Percentiles rank a stretch among this genome's conserved stretches.
These are phyloP conservation scores for Sideroxylon spinosum DNA, from an alignment of 179 eudicot genomes.

Conservation along the genomic window DNA sequence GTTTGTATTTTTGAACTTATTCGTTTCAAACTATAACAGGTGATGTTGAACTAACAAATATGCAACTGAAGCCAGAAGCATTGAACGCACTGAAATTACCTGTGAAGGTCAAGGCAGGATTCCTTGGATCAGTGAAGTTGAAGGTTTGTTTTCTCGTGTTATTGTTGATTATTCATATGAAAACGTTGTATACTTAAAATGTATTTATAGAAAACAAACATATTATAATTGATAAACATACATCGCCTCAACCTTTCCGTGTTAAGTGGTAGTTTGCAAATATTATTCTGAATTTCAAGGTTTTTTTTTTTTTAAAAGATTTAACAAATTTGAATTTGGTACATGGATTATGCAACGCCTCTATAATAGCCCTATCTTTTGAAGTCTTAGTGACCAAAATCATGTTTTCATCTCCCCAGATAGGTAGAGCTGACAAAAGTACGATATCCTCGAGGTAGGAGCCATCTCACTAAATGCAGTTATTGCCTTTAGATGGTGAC, in stretches of 20 bases:
- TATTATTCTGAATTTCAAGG: background rate
- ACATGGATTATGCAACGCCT: background rate
- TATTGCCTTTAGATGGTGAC: no score
- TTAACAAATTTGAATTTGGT: background rate
- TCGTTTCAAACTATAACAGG: constrained; percentile 38
- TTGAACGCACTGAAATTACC: constrained; percentile 93
- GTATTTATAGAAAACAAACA: background rate
- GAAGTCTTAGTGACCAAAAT: no score
- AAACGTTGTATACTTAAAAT: background rate
- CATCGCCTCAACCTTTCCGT: background rate
- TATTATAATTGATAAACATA: background rate
- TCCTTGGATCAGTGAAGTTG: constrained; percentile 94
- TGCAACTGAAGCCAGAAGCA: constrained; percentile 97
- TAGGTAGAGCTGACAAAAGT: no score
- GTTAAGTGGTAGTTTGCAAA: background rate
- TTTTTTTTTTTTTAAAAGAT: background rate
- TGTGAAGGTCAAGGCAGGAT: constrained; percentile 93
- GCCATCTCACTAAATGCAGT: no score
- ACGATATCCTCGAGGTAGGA: no score
- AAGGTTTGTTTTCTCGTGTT: constrained; percentile 52
- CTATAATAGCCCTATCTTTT: no score
- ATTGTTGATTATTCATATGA: background rate
- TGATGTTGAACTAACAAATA: constrained; percentile 88
- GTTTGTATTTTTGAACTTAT: constrained; percentile 5
- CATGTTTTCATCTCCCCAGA: no score